These are phyloP conservation scores for Colletotrichum paranaense DNA, from an alignment of 2,329 filamentous ascomycete species.

Conservation along the genomic window DNA sequence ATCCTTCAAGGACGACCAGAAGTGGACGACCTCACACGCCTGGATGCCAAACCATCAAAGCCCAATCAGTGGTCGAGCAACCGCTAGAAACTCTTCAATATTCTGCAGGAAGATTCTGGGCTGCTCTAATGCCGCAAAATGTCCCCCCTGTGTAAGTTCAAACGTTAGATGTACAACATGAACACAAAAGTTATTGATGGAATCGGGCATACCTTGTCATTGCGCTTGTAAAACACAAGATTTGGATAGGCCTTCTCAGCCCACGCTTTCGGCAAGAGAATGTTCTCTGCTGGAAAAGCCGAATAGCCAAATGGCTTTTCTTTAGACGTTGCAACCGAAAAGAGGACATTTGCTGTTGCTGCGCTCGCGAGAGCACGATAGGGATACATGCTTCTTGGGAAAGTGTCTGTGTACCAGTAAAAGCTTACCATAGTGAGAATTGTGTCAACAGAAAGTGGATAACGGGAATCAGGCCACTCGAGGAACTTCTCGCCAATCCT, in stretches of 20 bases:
- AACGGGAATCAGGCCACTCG: slow-evolving; percentile 59
- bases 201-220: not conserved
- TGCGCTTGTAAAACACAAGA: slow-evolving; percentile 18
- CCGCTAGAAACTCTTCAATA: not conserved
- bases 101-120: slow-evolving; percentile 7
- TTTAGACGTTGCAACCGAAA: slow-evolving; percentile 43
- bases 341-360: slow-evolving; percentile 4
- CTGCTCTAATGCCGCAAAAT: slow-evolving; percentile 21
- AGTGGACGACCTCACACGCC: no score
- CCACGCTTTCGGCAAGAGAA: slow-evolving; percentile 48
- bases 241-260: slow-evolving; percentile 38
- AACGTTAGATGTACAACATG: no score
- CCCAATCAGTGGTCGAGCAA: no score
- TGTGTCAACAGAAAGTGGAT: slow-evolving; percentile 48
- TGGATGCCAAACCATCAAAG: no score
- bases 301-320: slow-evolving; percentile 59
- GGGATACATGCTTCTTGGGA: slow-evolving; percentile 57
- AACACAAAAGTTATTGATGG: not conserved
- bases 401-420: slow-evolving; percentile 66
- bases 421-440: slow-evolving; percentile 63
- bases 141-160: not conserved
- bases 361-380: not conserved
- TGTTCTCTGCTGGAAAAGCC: slow-evolving; percentile 54
- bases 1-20: no score
- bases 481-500: slow-evolving; percentile 68